These are phyloP conservation scores for Musa beccarii DNA, from an alignment of 176 grass and related monocot species.

Conservation along the genomic window DNA sequence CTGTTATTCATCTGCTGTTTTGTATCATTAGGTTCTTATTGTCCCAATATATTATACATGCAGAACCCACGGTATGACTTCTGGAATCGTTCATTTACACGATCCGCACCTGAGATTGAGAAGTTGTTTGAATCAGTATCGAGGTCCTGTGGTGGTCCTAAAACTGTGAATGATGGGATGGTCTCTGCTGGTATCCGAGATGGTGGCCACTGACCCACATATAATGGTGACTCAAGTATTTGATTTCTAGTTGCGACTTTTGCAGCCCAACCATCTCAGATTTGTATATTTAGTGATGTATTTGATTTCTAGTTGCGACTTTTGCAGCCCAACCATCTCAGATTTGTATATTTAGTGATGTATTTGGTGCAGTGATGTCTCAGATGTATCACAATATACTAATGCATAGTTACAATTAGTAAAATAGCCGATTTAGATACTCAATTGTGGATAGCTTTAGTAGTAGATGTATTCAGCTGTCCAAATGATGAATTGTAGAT, in stretches of 20 bases:
- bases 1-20: too few relatives aligned
- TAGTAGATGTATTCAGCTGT: too few relatives aligned
- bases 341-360: not conserved
- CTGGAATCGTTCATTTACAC: constrained; percentile 74
- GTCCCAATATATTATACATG: constrained; percentile 3
- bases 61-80: constrained; percentile 89
- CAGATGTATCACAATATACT: too few relatives aligned
- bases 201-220: constrained; percentile 39
- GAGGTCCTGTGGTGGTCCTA: constrained; percentile 62
- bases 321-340: not conserved
- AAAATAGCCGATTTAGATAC: too few relatives aligned
- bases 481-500: too few relatives aligned
- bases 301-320: not conserved
- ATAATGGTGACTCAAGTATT: not conserved
- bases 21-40: not conserved
- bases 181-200: constrained; percentile 33
- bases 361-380: not conserved
- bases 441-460: too few relatives aligned
- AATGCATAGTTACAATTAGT: too few relatives aligned
- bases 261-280: not conserved
- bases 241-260: not conserved
- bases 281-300: not conserved
- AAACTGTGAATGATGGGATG: constrained; percentile 53
- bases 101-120: constrained; percentile 75
- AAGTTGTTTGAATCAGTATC: constrained; percentile 85